Conservation (phyloP, 768 basidiomycete genomes). For the Lanmaoa rubissima region DNA sequence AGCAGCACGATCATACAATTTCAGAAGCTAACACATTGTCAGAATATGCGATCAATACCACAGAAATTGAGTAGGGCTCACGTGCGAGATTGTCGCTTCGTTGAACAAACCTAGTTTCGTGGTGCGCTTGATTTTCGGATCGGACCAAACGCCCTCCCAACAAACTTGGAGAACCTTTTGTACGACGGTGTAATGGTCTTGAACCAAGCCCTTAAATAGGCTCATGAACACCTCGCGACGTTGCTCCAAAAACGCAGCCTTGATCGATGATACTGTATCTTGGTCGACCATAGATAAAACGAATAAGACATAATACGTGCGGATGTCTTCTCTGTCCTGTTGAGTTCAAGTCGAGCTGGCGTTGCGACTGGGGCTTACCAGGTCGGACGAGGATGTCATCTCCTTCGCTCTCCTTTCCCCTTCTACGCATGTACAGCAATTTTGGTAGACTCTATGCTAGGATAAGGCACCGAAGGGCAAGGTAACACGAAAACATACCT, state of each 20-base stretch:
- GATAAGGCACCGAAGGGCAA: neutral
- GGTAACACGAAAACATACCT: slow-evolving; percentile 40
- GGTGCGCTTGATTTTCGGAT: slow-evolving; percentile 67
- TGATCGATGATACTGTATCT: slow-evolving; percentile 48
- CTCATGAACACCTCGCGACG: slow-evolving; percentile 61
- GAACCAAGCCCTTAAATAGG: slow-evolving; percentile 69
- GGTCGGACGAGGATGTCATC: slow-evolving; percentile 50
- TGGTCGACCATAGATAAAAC: slow-evolving; percentile 68
- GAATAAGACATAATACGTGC: slow-evolving; percentile 71
- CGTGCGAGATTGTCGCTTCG: slow-evolving; percentile 62
- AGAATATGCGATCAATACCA: neutral
- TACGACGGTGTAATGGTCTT: slow-evolving; percentile 63
- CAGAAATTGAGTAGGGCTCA: slow-evolving; percentile 30
- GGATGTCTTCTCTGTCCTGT: slow-evolving; percentile 55
- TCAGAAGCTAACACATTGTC: slow-evolving; percentile 50
- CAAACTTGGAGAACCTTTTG: slow-evolving; percentile 67
- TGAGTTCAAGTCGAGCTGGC: neutral
- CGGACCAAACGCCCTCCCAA: slow-evolving; percentile 78
- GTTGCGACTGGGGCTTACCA: slow-evolving; percentile 38
- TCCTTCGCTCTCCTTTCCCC: slow-evolving; percentile 40
- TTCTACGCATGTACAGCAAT: slow-evolving; percentile 69
- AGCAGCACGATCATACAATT: slow-evolving; percentile 64
- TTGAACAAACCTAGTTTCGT: slow-evolving; percentile 71
- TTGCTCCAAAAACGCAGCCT: slow-evolving; percentile 67
- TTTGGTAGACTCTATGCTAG: slow-evolving; percentile 56